Conservation (phyloP, 805 yeast species). For the Babjeviella inositovora region DNA sequence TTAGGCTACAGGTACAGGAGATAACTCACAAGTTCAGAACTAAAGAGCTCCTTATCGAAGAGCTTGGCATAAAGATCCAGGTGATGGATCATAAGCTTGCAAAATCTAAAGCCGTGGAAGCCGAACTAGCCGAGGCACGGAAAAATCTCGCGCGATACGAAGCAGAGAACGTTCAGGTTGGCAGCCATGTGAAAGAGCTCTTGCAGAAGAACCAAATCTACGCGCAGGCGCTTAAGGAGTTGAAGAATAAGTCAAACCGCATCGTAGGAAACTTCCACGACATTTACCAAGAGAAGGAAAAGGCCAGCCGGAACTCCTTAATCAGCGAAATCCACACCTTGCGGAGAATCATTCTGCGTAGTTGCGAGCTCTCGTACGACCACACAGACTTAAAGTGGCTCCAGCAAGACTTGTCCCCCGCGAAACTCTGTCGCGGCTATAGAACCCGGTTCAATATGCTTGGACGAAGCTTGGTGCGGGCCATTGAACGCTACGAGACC, state of each 20-base stretch:
- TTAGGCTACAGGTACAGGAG: slow-evolving; percentile 3
- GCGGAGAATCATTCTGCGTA: no score
- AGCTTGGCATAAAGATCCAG: slow-evolving; percentile 24
- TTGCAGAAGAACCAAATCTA: slow-evolving; percentile 7
- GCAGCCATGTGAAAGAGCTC: slow-evolving; percentile 4
- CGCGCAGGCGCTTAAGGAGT: slow-evolving; percentile 9
- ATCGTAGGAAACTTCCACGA: slow-evolving; percentile 13
- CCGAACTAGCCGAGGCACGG: slow-evolving; percentile 8
- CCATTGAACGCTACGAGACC: no score
- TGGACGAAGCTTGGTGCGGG: no score
- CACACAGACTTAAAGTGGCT: no score
- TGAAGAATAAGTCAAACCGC: slow-evolving; percentile 8
- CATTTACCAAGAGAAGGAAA: slow-evolving; percentile 14
- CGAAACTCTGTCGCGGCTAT: no score
- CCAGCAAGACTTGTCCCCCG: no score
- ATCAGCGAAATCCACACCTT: slow-evolving; percentile 27
- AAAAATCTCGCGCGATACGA: slow-evolving; percentile 2
- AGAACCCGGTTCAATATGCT: no score
- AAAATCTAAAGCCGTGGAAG: slow-evolving; percentile 12
- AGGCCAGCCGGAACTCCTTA: slow-evolving; percentile 15
- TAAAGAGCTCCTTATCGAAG: slow-evolving; percentile 17
- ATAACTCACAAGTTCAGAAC: slow-evolving; percentile 4
- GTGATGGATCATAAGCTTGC: slow-evolving; percentile 25
- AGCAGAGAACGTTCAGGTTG: slow-evolving; percentile 4
- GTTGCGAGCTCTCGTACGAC: no score